Evolutionary conservation across 768 basidiomycete genomes (phyloP), one percentile per base, ranked within the genome.

Genomic region (Phylloporus arenicola): DNA sequence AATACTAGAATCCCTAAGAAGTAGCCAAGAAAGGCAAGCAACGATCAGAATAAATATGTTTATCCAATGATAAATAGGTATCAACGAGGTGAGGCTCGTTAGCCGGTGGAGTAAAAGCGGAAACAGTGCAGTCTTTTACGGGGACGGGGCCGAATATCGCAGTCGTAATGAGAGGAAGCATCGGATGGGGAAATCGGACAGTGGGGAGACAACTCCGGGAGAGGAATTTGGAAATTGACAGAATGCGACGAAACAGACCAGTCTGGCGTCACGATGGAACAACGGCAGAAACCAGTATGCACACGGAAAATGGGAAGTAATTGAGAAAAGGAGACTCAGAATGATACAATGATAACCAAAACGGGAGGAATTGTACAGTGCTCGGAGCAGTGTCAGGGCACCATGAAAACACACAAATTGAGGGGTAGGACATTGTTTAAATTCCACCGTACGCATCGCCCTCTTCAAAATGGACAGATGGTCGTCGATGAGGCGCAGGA

Each of bases 371-470:
- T 20, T 47, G 54, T 59, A 67, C 63, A 65, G 25, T 41, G 51
- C 41, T 43, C 33, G 24, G 41, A 51, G 20, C 31, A 44, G 44
- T 35, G 30, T 53, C 45, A 55, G 34, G 22, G 54, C 39, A 56
- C 52, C 56, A 38, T 27, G 40, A 45, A 48, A 44, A 45, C 43
- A 54, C 45, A 49, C 12, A 56, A 37, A 25, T 50, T 17, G 7
- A 14, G 41, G 40, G 12, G 14, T 31, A 39, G 12, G 25, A 29
- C 17, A 12, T 24, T 29, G 46, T 40, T 75, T 68, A 86, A 63
- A 87, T 78, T 27, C 84, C 86, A 22, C 76, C 82, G 56, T 88
- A 88, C 41, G 81, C 83, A 55, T 88, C 85, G 25, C 80, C 80
- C 30, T 77, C 76, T 55, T 82, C 75, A 56, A 86, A 87, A 47